Conservation (phyloP, 257 asterid species). For the Solanum tacnaense region DNA sequence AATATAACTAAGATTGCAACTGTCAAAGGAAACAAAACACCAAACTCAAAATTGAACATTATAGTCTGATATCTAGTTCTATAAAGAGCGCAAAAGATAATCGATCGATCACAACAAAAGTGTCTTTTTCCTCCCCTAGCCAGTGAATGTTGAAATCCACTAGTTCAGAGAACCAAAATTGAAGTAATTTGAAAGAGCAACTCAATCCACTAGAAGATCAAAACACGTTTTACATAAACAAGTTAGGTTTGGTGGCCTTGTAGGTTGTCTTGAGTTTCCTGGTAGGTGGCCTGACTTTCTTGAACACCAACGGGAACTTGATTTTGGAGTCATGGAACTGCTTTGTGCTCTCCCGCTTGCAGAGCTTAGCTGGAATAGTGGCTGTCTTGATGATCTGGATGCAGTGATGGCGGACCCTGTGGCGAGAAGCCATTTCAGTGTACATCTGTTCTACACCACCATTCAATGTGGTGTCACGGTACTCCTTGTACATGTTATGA, state of each 20-base stretch:
- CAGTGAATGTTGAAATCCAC: background rate
- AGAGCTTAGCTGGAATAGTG: slow-evolving; percentile 75
- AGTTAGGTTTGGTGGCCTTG: slow-evolving; percentile 59
- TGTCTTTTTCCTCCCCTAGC: background rate
- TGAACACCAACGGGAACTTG: slow-evolving; percentile 67
- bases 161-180: background rate
- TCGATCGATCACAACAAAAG: background rate
- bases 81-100: background rate
- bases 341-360: slow-evolving; percentile 86
- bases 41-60: background rate
- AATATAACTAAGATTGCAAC: background rate
- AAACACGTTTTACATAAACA: slow-evolving; percentile 33
- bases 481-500: slow-evolving; percentile 91
- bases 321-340: slow-evolving; percentile 75
- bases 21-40: background rate
- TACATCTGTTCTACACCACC: slow-evolving; percentile 91
- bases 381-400: slow-evolving; percentile 91
- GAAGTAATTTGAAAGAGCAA: background rate
- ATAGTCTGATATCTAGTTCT: background rate
- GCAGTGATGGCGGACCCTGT: slow-evolving; percentile 72
- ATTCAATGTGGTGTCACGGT: slow-evolving; percentile 82
- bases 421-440: slow-evolving; percentile 95
- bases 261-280: slow-evolving; percentile 69
- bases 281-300: slow-evolving; percentile 53
- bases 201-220: background rate